Evolutionary conservation across 2,329 filamentous ascomycete genomes (phyloP).

Genomic region (Emericellopsis atlantica): DNA sequence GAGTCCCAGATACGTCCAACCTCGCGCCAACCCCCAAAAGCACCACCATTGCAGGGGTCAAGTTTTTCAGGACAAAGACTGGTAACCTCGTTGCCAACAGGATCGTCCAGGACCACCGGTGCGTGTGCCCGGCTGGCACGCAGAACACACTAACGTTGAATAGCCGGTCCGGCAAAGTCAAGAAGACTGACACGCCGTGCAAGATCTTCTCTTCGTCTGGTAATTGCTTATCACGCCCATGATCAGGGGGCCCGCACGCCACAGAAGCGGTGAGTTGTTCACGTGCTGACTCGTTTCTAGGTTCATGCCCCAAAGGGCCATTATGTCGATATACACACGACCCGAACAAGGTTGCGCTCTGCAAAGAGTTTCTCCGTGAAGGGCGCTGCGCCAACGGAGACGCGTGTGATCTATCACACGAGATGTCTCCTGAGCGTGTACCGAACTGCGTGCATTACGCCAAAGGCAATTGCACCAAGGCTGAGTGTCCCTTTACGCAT

Average conservation of each 20-base stretch:
- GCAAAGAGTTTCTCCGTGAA: conserved; percentile 75
- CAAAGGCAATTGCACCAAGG: conserved; percentile 79
- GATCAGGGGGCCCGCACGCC: background rate
- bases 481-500: conserved; percentile 79
- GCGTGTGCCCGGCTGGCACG: conserved; percentile 23
- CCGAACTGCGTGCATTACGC: conserved; percentile 85
- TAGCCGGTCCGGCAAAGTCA: conserved; percentile 40
- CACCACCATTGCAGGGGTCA: conserved; percentile 61
- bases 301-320: conserved; percentile 73
- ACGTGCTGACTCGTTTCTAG: conserved; percentile 30
- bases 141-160: conserved; percentile 22
- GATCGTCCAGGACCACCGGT: conserved; percentile 65
- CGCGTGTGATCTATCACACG: conserved; percentile 83
- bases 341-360: conserved; percentile 74
- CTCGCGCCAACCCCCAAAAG: conserved; percentile 62
- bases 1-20: conserved; percentile 51
- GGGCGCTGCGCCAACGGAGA: conserved; percentile 66
- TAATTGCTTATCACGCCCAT: conserved; percentile 32
- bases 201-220: conserved; percentile 57
- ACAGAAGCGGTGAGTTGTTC: background rate
- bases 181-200: conserved; percentile 64
- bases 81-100: conserved; percentile 75
- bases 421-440: conserved; percentile 68
- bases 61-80: conserved; percentile 74
- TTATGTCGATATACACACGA: conserved; percentile 76